Percentiles rank a stretch among this genome's conserved stretches.
Conservation (phyloP, 2,329 filamentous ascomycete genomes). For the Trichothecium roseum region DNA sequence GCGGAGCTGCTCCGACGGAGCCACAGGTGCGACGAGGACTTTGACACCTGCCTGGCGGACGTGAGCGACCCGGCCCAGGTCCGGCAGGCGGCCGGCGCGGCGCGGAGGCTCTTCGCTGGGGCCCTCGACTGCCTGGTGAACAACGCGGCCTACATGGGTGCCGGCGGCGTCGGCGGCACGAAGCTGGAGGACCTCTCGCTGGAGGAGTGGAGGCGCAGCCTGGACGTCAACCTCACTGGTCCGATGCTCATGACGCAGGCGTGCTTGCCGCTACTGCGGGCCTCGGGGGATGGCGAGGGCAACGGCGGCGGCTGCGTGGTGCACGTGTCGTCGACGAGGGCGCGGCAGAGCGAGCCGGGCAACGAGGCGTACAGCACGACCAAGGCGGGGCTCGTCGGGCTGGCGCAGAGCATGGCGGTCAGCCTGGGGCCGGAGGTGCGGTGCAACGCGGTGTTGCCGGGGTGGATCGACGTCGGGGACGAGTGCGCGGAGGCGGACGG, state of each 20-base stretch:
- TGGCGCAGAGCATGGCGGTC: slow-evolving; percentile 37
- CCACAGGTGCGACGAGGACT: slow-evolving; percentile 7
- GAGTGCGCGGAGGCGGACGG: slow-evolving; percentile 22
- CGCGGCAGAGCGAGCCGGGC: slow-evolving; percentile 34
- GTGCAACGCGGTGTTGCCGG: slow-evolving; percentile 37
- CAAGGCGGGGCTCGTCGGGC: slow-evolving; percentile 38
- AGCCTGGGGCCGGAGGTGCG: slow-evolving; percentile 31
- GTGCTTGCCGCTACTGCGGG: slow-evolving; percentile 14
- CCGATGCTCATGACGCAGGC: slow-evolving; percentile 18
- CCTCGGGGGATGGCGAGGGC: no score
- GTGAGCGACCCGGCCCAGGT: slow-evolving; percentile 21
- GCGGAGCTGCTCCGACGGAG: slow-evolving; percentile 11
- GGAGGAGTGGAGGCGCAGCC: slow-evolving; percentile 23
- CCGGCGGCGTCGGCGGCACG: slow-evolving; percentile 14
- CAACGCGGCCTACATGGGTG: slow-evolving; percentile 27
- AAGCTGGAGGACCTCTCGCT: slow-evolving; percentile 19
- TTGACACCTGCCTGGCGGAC: slow-evolving; percentile 16
- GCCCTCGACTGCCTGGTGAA: slow-evolving; percentile 29
- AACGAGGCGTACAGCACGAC: slow-evolving; percentile 38
- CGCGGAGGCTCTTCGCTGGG: slow-evolving; percentile 21
- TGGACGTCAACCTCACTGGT: slow-evolving; percentile 27
- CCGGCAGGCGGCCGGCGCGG: slow-evolving; percentile 13
- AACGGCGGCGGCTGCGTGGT: slow-evolving; percentile 24
- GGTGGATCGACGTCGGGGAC: slow-evolving; percentile 39
- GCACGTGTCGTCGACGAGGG: slow-evolving; percentile 38